Conservation (phyloP, 2,329 filamentous ascomycete genomes). For the Botrytis cinerea region DNA sequence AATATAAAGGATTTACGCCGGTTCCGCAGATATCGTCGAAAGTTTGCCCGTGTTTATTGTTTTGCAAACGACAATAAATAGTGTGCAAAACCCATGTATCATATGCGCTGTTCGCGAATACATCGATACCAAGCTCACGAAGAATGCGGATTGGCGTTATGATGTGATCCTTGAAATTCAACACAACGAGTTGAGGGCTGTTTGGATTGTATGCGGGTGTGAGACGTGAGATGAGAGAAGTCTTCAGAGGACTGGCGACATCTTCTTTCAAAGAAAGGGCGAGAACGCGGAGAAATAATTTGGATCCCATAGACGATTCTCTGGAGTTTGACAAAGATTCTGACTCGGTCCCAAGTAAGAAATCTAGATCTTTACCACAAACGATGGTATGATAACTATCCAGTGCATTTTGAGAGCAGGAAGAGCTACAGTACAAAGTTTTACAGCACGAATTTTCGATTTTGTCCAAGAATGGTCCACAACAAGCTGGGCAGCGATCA, state of each 20-base stretch:
- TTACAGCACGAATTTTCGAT: conserved; percentile 34
- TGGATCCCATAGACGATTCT: conserved; percentile 36
- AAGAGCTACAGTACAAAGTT: conserved; percentile 36
- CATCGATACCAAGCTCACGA: conserved; percentile 38
- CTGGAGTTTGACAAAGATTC: conserved; percentile 28
- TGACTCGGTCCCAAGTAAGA: conserved; percentile 33
- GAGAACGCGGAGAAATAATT: conserved; percentile 39
- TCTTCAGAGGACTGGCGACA: conserved; percentile 36
- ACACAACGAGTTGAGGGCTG: conserved; percentile 38
- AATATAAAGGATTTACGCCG: conserved; percentile 38
- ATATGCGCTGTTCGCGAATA: conserved; percentile 37
- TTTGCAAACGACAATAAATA: conserved; percentile 41
- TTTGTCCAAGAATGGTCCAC: conserved; percentile 29
- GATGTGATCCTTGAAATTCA: conserved; percentile 40
- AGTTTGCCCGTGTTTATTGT: conserved; percentile 41
- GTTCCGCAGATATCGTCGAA: conserved; percentile 38
- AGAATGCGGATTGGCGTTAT: conserved; percentile 38
- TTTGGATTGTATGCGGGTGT: conserved; percentile 38
- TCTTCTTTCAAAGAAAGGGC: conserved; percentile 37
- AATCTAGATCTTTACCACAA: conserved; percentile 40
- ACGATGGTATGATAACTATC: conserved; percentile 37
- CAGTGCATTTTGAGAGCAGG: conserved; percentile 36
- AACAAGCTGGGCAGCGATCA: conserved; percentile 35
- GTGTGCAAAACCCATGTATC: conserved; percentile 41
- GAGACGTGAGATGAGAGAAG: conserved; percentile 38